Evolutionary conservation across 768 basidiomycete species (phyloP).

Genomic region (Imleria badia): DNA sequence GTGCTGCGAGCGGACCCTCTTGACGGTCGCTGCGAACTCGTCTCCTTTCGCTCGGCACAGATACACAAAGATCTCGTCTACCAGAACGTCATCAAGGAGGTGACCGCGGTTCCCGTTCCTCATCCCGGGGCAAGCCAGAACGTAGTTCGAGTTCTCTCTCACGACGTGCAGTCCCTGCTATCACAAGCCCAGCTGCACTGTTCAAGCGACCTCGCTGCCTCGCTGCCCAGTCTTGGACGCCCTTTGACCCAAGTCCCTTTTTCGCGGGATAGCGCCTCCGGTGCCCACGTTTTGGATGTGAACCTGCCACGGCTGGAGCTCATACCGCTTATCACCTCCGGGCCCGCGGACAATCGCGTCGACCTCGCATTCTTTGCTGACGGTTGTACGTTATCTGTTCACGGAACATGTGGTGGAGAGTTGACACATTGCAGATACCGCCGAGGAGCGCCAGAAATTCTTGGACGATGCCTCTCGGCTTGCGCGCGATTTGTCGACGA

Average conservation of each 20-base stretch:
- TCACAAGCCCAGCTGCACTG: conserved; percentile 24
- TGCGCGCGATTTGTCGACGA: conserved; percentile 65
- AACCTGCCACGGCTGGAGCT: conserved; percentile 50
- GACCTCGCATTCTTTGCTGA: conserved; percentile 78
- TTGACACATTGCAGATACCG: conserved; percentile 44
- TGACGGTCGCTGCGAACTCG: conserved; percentile 14
- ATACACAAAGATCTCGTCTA: conserved; percentile 19
- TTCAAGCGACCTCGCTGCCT: conserved; percentile 19
- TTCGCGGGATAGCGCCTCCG: not conserved
- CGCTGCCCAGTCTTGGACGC: not conserved
- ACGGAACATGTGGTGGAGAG: not conserved
- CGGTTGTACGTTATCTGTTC: conserved; percentile 54
- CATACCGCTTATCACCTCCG: conserved; percentile 57
- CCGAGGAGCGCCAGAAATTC: conserved; percentile 60
- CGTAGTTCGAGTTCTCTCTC: conserved; percentile 22
- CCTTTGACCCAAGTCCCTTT: conserved; percentile 11
- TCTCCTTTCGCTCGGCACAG: conserved; percentile 22
- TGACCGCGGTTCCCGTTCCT: conserved; percentile 12
- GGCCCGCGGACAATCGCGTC: conserved; percentile 62
- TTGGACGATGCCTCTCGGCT: conserved; percentile 63
- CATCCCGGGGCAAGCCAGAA: not conserved
- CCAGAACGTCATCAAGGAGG: conserved; percentile 9
- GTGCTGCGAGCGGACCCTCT: conserved; percentile 19
- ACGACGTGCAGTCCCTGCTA: conserved; percentile 14
- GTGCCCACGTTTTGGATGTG: conserved; percentile 2